Base-by-base conservation (phyloP, 257 asterid species). In the Voacanga thouarsii region DNA sequence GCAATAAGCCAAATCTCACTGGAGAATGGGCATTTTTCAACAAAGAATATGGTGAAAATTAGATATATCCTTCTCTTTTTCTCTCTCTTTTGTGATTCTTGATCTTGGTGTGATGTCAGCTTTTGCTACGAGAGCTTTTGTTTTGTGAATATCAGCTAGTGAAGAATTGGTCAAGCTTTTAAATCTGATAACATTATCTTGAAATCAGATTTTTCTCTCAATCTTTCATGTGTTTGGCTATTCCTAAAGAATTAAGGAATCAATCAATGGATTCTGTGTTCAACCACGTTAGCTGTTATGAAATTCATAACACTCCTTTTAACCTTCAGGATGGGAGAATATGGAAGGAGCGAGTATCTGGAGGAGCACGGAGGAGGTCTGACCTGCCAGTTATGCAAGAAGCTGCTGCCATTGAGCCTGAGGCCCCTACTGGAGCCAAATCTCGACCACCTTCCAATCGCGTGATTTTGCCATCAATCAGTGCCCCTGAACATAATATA, bases 301-400 rank as follows among this genome's bases (percentile, higher is more conserved):
- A 37, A 64, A 47, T 23, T 3, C 24, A 37, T 44, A 8, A 18
- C 6, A 12, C 50, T 51, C 37, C 60, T 21, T 30, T 11, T 11
- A 72, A 49, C 75, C 2, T 44, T 67, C 86, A 94, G 99, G 97
- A 94, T 79, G 99, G 97, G 80, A 86, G 97, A 86, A 91, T 92
- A 88, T 94, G 97, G 97, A 94, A 90, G 88, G 99, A 94, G 79
- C 90, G 96, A 78, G 96, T 90, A 37, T 89, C 94, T 53, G 86
- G 92, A 19, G 85, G 83, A 64, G 85, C 51, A 19, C 90, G 83
- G 44, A 90, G 90, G 84, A 82, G 85, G 74, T 80, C 87, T 1
- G 92, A 91, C 73, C 59, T 83, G 68, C 90, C 94, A 1, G 85
- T 71, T 41, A 74, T 84, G 82, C 93, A 87, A 80, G 91, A 85